phyloP scores from a whole-genome alignment of 1,284 basidiomycete species.

The Heterobasidion parviporum region DNA sequence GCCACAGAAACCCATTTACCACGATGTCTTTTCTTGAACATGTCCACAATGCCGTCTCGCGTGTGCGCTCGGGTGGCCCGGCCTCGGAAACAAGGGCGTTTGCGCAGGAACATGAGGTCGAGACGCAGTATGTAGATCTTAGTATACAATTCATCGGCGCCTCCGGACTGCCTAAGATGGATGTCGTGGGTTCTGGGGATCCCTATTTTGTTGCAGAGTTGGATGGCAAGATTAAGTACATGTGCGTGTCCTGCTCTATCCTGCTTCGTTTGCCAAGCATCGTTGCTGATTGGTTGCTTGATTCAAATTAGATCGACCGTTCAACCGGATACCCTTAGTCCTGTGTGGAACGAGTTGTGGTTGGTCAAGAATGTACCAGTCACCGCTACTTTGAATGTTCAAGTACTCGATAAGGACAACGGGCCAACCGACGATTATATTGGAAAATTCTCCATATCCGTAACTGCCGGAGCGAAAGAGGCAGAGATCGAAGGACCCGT shows the following conservation, averaged over 20 bases:
- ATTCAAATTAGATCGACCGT: constrained; percentile 50
- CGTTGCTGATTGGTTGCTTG: neutral
- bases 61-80: neutral
- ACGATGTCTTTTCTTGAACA: neutral
- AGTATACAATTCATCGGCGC: constrained; percentile 64
- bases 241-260: constrained; percentile 30
- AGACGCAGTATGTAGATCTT: constrained; percentile 39
- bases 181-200: constrained; percentile 58
- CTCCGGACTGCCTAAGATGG: constrained; percentile 58
- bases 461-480: constrained; percentile 53
- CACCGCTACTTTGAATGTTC: constrained; percentile 46
- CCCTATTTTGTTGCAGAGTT: constrained; percentile 66
- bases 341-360: constrained; percentile 74
- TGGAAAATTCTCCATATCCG: constrained; percentile 49
- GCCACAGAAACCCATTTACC: neutral
- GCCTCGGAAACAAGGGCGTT: neutral
- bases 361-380: constrained; percentile 60
- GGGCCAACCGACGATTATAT: constrained; percentile 55
- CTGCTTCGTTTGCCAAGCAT: neutral
- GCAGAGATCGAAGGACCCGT: constrained; percentile 45
- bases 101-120: constrained; percentile 4
- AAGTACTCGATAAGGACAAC: constrained; percentile 61
- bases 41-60: neutral
- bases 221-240: constrained; percentile 52
- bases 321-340: constrained; percentile 43